Conservation (phyloP, 257 asterid species). For the Striga asiatica region DNA sequence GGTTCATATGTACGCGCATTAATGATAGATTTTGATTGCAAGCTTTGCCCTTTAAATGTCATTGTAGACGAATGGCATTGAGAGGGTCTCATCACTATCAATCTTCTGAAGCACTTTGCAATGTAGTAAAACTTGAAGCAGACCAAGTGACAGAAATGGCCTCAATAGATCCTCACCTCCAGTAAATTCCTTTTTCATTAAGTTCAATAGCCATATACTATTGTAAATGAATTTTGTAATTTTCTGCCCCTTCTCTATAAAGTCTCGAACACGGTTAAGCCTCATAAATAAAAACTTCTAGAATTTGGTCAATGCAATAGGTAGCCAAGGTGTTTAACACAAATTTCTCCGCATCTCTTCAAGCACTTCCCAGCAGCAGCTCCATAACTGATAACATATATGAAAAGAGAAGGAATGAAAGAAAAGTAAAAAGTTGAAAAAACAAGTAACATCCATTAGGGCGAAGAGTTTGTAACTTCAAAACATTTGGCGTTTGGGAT, state of each 20-base stretch:
- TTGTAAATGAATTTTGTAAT: conserved; percentile 75
- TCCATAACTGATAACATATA: conserved; percentile 74
- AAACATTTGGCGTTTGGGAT: no score
- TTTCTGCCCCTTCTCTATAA: conserved; percentile 72
- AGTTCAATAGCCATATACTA: conserved; percentile 51
- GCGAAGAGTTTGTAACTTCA: no score
- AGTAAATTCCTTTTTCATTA: conserved; percentile 79
- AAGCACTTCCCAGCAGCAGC: conserved; percentile 96
- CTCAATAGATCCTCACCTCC: conserved; percentile 67
- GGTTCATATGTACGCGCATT: conserved; percentile 63
- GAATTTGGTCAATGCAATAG: conserved; percentile 61
- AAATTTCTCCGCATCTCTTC: conserved; percentile 68
- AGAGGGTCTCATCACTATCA: conserved; percentile 54
- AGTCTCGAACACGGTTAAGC: conserved; percentile 58
- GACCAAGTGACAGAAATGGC: conserved; percentile 50
- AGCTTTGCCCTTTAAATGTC: conserved; percentile 66
- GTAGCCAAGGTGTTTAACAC: conserved; percentile 90
- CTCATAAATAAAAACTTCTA: conserved; percentile 56
- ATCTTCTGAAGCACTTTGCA: conserved; percentile 74
- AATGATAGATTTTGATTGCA: conserved; percentile 53
- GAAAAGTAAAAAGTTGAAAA: conserved; percentile 7
- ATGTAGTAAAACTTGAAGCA: conserved; percentile 61
- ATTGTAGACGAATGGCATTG: conserved; percentile 68
- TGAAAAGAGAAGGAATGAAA: conserved; percentile 3
- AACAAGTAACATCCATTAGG: neutral